Evolutionary conservation across 495 filamentous ascomycete genomes (phyloP), one percentile per base, ranked within the genome.

Genomic region (Parathielavia hyrcaniae): DNA sequence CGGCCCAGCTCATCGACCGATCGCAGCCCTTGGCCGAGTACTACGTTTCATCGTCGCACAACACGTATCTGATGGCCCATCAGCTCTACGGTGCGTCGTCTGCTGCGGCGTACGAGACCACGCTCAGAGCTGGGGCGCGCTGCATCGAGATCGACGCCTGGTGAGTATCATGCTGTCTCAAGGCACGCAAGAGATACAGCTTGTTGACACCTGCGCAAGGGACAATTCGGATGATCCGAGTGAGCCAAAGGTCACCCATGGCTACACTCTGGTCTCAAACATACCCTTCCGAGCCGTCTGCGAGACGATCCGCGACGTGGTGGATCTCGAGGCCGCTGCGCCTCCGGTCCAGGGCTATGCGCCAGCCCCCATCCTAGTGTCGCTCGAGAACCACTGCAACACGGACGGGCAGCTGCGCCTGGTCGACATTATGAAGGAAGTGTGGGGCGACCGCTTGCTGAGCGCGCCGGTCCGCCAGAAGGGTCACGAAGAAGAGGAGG

Each of bases 21-120:
- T 74, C 69, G 16, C 69, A 77, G 55, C 75, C 79, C 0, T 62
- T 81, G 13, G 71, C 80, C 1, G 78, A 81, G 55, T 83, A 83
- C 58, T 83, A 77, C 60, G 76, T 83, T 64, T 77, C 86, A 44
- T 89, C 85, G 32, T 91, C 87, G 61, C 92, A 97, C 73, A 97
- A 97, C 69, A 83, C 80, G 0, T 83, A 83, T 58, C 68, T 83
- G 47, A 68, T 77, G 50, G 78, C 75, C 5, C 77, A 81, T 65
- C 79, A 83, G 65, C 72, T 83, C 6, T 73, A 64, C 19, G 79
- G 80, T 10, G 62, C 62, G 23, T 79, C 77, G n/a, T 73, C 67
- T 1, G 73, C 74, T 39, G 57, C 58, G 2, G 76, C 76, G 10
- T 83, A 83, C 58, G 70, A 78, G 55, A 73, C 66, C 4, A 75